Conservation (phyloP, 1,284 basidiomycete species). For the Chalciporus piperatoides region DNA sequence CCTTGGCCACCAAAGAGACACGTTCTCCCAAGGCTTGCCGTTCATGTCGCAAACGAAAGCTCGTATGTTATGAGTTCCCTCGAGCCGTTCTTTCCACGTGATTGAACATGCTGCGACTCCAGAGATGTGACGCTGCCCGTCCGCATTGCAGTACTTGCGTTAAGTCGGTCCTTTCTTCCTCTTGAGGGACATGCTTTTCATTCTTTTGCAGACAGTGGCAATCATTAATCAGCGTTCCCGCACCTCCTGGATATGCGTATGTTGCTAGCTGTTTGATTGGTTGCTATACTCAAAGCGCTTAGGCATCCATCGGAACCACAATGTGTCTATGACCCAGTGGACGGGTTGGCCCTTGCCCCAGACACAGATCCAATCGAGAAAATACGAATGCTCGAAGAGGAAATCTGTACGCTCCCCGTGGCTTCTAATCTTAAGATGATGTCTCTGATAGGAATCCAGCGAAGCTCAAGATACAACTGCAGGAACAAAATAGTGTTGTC, state of each 20-base stretch:
- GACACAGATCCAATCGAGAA: conserved; percentile 72
- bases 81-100: not conserved
- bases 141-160: conserved; percentile 80
- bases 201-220: conserved; percentile 61
- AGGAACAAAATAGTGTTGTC: conserved; percentile 42
- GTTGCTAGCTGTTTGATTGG: conserved; percentile 27
- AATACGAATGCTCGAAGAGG: conserved; percentile 70
- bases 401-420: conserved; percentile 54
- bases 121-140: conserved; percentile 83
- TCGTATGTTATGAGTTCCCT: conserved; percentile 44
- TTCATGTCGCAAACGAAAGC: conserved; percentile 75
- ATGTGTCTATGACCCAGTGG: conserved; percentile 79
- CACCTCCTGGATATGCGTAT: conserved; percentile 74
- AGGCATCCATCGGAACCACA: conserved; percentile 79
- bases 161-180: conserved; percentile 48
- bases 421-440: conserved; percentile 3
- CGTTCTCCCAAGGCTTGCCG: conserved; percentile 58
- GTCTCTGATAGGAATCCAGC: conserved; percentile 39
- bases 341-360: conserved; percentile 68
- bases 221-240: conserved; percentile 71
- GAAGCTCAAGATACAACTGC: conserved; percentile 58
- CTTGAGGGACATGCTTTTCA: conserved; percentile 4
- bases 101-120: conserved; percentile 16
- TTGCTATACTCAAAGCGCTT: conserved; percentile 11
- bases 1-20: conserved; percentile 4